Percentiles rank a stretch among this genome's conserved stretches.
phyloP scores from a whole-genome alignment of 306 rosid genomes.

The Vigna unguiculata region DNA sequence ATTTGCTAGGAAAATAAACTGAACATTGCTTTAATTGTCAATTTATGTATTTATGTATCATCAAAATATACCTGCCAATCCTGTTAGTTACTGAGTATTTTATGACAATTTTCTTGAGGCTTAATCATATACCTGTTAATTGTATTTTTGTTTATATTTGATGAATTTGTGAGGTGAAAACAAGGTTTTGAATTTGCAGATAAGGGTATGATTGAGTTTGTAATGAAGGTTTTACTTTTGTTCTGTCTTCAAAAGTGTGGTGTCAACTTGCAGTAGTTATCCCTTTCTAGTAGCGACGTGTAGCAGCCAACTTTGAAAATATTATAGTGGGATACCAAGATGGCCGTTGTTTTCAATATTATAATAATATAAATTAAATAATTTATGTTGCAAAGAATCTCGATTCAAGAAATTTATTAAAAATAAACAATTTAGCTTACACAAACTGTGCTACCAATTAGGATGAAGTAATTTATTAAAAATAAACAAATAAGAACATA shows the following conservation, averaged over 20 bases:
- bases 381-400: neutral
- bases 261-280: neutral
- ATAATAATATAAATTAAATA: neutral
- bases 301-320: neutral
- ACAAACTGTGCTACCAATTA: neutral
- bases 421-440: neutral
- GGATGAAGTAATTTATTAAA: too few relatives aligned
- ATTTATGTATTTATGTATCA: neutral
- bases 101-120: constrained; percentile 4
- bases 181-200: neutral
- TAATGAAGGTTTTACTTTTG: neutral
- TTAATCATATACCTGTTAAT: neutral
- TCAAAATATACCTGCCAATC: constrained; percentile 28
- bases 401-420: neutral
- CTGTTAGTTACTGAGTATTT: neutral
- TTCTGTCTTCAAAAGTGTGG: neutral
- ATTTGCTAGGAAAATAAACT: constrained; percentile 28
- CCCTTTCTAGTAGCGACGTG: neutral
- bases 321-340: neutral
- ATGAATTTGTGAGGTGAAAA: neutral
- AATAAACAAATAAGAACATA: neutral
- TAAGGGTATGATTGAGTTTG: neutral
- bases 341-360: neutral
- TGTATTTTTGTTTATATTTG: neutral
- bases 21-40: constrained; percentile 32